Evolutionary conservation across 2,329 filamentous ascomycete genomes (phyloP).

Genomic region (Ophiocordyceps robertsii): DNA sequence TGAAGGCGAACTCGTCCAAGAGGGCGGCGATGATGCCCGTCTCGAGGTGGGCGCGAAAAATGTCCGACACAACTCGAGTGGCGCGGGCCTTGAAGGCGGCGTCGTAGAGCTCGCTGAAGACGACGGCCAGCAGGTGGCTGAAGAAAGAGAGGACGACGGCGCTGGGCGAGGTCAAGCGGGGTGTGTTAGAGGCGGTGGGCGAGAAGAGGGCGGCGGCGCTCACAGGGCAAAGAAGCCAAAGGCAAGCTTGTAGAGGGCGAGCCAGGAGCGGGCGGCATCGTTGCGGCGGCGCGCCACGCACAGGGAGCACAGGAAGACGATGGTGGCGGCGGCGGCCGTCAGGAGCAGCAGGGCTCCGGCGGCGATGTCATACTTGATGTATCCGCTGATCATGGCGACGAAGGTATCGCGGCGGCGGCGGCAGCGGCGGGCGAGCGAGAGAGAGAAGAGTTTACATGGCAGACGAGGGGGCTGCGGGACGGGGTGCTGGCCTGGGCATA

Average conservation of each 20-base stretch:
- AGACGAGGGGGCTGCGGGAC: no score
- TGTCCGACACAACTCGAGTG: background rate
- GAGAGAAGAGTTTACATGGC: background rate
- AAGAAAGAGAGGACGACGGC: background rate
- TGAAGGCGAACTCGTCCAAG: constrained; percentile 2
- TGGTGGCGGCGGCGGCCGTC: constrained; percentile 6
- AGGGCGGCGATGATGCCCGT: constrained; percentile 2
- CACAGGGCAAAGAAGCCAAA: constrained; percentile 12
- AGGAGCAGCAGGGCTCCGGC: constrained; percentile 3
- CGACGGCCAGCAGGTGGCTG: background rate
- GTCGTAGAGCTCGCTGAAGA: constrained; percentile 1
- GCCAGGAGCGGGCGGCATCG: constrained; percentile 11
- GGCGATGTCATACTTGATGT: background rate
- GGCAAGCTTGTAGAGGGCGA: constrained; percentile 11
- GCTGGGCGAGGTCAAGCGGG: background rate
- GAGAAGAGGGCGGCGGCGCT: constrained; percentile 1
- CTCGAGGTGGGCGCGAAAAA: constrained; percentile 1
- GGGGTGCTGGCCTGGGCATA: no score
- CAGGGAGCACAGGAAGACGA: constrained; percentile 10
- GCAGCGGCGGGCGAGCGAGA: background rate
- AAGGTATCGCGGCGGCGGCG: background rate
- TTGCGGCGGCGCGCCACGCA: constrained; percentile 8
- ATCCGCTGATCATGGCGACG: background rate
- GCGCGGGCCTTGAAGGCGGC: background rate
- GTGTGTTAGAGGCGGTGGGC: background rate